A percentile compares a stretch with the other conserved stretches of the same genome.
Conservation (phyloP, 1,284 basidiomycete species). For the Cutaneotrichosporon arboriforme region DNA sequence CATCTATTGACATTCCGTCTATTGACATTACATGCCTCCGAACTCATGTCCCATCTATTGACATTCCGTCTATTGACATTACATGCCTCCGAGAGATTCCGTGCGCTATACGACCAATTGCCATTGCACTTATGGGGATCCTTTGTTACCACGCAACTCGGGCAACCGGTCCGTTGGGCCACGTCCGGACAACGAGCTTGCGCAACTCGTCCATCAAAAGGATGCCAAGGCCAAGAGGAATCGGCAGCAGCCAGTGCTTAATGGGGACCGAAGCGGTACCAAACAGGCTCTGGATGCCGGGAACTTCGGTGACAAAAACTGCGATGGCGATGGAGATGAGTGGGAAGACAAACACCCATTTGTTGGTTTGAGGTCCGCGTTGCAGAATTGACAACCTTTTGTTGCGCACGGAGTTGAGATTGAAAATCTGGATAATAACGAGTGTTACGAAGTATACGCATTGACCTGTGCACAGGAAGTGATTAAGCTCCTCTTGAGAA, state of each 20-base stretch:
- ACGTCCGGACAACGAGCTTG: conserved; percentile 46
- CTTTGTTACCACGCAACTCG: conserved; percentile 46
- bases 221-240: conserved; percentile 44
- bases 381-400: conserved; percentile 54
- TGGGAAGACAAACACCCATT: conserved; percentile 53
- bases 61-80: too few species aligned
- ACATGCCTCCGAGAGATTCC: too few species aligned
- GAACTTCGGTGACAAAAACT: conserved; percentile 57
- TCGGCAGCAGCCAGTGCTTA: conserved; percentile 53
- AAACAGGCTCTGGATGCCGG: conserved; percentile 57
- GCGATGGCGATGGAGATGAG: conserved; percentile 50
- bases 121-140: too few species aligned
- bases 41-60: too few species aligned
- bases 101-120: too few species aligned
- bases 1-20: too few species aligned
- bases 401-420: conserved; percentile 53
- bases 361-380: conserved; percentile 50
- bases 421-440: conserved; percentile 65
- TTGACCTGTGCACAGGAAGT: conserved; percentile 52
- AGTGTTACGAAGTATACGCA: conserved; percentile 58
- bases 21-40: too few species aligned
- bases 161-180: conserved; percentile 45
- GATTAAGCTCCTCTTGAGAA: conserved; percentile 40
- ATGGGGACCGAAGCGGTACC: conserved; percentile 54
- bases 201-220: conserved; percentile 48